phyloP scores from a whole-genome alignment of 2,329 filamentous ascomycete genomes.

The Tolypocladium ovalisporum region DNA sequence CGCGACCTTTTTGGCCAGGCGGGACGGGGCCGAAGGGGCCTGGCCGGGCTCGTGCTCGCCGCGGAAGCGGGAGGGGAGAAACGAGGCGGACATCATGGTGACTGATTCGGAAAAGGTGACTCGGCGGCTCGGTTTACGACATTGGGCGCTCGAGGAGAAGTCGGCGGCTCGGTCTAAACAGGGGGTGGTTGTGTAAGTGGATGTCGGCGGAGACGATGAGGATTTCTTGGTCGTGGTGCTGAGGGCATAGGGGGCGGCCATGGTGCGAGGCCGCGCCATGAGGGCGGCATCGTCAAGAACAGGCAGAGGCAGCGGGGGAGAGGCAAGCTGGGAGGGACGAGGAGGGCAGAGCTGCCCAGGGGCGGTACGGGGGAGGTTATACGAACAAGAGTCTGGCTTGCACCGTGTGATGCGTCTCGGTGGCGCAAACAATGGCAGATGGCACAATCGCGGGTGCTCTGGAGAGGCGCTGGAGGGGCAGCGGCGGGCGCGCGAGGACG shows the following conservation, averaged over 20 bases:
- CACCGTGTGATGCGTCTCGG: not conserved
- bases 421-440: not conserved
- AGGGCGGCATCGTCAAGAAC: not conserved
- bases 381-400: not conserved
- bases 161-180: slow-evolving; percentile 7
- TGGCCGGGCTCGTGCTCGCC: slow-evolving; percentile 41
- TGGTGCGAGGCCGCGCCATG: not conserved
- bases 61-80: slow-evolving; percentile 52
- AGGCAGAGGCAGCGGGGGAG: not conserved
- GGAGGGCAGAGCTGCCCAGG: not conserved
- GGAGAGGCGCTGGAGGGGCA: not conserved
- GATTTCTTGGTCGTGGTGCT: not conserved
- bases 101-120: slow-evolving; percentile 21
- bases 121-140: slow-evolving; percentile 20
- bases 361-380: not conserved
- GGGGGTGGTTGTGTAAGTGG: slow-evolving; percentile 1
- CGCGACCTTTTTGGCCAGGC: slow-evolving; percentile 55
- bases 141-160: slow-evolving; percentile 15
- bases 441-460: not conserved
- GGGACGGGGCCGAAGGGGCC: slow-evolving; percentile 36
- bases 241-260: not conserved
- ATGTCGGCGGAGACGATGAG: slow-evolving; percentile 1
- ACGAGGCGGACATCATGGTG: slow-evolving; percentile 41
- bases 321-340: no score
- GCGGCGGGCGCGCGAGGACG: not conserved